Base-by-base conservation (phyloP, 2,329 filamentous ascomycete species). In the Canariomyces notabilis region DNA sequence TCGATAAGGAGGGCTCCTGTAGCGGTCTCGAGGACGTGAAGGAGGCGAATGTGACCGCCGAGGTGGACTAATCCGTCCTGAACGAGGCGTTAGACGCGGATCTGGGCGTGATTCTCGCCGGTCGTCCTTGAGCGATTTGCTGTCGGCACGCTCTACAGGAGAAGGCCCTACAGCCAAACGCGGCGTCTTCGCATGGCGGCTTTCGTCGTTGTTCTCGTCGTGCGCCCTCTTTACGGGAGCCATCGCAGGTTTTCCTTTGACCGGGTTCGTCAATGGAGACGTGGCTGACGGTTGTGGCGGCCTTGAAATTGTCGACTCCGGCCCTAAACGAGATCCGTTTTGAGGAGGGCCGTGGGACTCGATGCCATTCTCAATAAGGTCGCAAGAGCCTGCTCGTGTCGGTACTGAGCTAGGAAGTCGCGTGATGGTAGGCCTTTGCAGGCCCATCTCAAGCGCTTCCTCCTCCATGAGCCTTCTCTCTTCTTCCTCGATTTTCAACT, bases 391-490 rank as follows among this genome's bases (percentile, higher is more conserved):
- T 5, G 29, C 20, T 33, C 21, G 31, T 26, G 21, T 38, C 6
- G 47, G 20, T 20, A 32, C 19, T 8, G 26, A 35, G 40, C 37
- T 45, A 16, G 44, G 16, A 9, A 48, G 14, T n/a, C 22, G 40
- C 11, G 41, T 21, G 5, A 40, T 19, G 11, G 44, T 46, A 9
- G 52, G 35, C 4, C 48, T 46, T 18, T 43, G 48, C 8, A 55
- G 40, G 3, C 37, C 45, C 37, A 51, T 46, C n/a, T 59, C 57
- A 16, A 53, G 39, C 20, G 51, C 57, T 29, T 55, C 57, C 43
- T 60, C 57, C 26, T 57, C 53, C 39, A 53, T 48, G 5, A 60
- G 46, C 32, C 50, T 57, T 15, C 49, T 48, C 32, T 56, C 49
- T 26, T 59, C 56, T 15, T 54, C 56, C 31, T 57, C 56, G 7